Conservation (phyloP, 2,329 filamentous ascomycete genomes). For the Sporothrix euskadiensis region DNA sequence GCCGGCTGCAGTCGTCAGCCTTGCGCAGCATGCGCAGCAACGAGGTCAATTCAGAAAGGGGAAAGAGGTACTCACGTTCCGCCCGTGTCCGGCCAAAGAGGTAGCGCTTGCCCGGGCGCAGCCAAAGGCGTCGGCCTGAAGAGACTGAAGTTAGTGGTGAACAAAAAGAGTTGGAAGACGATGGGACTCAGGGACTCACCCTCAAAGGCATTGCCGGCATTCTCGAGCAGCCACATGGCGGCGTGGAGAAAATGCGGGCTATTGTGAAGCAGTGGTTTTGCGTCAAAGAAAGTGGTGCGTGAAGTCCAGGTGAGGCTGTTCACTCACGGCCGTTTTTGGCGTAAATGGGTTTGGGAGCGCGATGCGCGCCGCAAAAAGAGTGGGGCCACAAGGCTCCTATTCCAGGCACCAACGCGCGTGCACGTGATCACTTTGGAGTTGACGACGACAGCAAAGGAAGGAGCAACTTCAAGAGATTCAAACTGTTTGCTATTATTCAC, state of each 20-base stretch:
- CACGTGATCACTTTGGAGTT: slow-evolving; percentile 25
- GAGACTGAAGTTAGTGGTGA: neutral
- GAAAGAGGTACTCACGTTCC: slow-evolving; percentile 52
- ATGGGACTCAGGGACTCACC: slow-evolving; percentile 40
- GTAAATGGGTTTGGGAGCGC: neutral
- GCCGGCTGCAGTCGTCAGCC: slow-evolving; percentile 50
- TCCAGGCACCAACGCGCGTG: slow-evolving; percentile 27
- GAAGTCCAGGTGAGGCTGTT: neutral
- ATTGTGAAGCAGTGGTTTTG: too few species aligned
- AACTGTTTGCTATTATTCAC: neutral
- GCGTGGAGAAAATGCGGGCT: neutral
- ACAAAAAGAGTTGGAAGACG: slow-evolving; percentile 18
- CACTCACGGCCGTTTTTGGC: neutral
- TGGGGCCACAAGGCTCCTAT: neutral
- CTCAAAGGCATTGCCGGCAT: slow-evolving; percentile 50
- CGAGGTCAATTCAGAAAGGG: neutral
- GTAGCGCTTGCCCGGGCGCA: slow-evolving; percentile 81
- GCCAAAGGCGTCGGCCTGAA: slow-evolving; percentile 72
- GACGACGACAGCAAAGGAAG: neutral
- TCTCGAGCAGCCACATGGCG: slow-evolving; percentile 29
- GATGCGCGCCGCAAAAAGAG: slow-evolving; percentile 9
- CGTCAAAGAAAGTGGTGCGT: neutral
- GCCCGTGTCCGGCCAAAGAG: slow-evolving; percentile 78
- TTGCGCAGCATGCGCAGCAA: neutral
- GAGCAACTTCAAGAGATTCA: neutral